Conservation (phyloP, 1,284 basidiomycete genomes). For the Irpex lacteus region DNA sequence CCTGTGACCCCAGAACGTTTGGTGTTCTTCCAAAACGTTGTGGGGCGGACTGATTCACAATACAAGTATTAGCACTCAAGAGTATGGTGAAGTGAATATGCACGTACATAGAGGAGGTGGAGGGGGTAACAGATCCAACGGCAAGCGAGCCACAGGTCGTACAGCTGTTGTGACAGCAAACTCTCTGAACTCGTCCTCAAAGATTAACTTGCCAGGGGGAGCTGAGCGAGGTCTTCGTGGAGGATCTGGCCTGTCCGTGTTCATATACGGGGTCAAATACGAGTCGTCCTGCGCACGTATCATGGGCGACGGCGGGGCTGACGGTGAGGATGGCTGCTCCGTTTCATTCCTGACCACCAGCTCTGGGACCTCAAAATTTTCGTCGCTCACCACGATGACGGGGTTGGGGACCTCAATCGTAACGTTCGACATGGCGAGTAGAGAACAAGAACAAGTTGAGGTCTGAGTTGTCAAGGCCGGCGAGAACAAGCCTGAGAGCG, state of each 20-base stretch:
- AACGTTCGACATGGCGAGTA: not conserved
- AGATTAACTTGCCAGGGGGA: constrained; percentile 18
- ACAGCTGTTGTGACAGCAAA: constrained; percentile 27
- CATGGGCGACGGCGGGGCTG: constrained; percentile 9
- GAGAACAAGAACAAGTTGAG: not conserved
- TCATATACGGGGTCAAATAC: constrained; percentile 4
- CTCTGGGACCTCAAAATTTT: not conserved
- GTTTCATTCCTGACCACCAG: constrained; percentile 10
- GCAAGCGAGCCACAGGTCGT: constrained; percentile 22
- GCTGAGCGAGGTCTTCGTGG: constrained; percentile 26
- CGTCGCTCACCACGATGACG: not conserved
- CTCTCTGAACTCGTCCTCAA: constrained; percentile 13
- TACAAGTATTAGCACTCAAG: not conserved
- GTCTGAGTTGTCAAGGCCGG: not conserved
- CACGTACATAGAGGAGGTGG: constrained; percentile 62
- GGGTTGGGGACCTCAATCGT: not conserved
- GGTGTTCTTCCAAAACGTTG: constrained; percentile 71
- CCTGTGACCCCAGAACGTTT: constrained; percentile 61
- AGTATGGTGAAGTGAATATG: not conserved
- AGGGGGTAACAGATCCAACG: constrained; percentile 36
- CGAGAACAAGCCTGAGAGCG: not conserved
- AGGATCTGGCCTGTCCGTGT: not conserved
- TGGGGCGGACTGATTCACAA: constrained; percentile 51
- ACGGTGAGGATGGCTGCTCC: constrained; percentile 5
- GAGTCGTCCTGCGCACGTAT: constrained; percentile 2